Evolutionary conservation across 1,139 yeast genomes (phyloP), one percentile per base, ranked within the genome.

Genomic region (Yamadazyma conglobata): DNA sequence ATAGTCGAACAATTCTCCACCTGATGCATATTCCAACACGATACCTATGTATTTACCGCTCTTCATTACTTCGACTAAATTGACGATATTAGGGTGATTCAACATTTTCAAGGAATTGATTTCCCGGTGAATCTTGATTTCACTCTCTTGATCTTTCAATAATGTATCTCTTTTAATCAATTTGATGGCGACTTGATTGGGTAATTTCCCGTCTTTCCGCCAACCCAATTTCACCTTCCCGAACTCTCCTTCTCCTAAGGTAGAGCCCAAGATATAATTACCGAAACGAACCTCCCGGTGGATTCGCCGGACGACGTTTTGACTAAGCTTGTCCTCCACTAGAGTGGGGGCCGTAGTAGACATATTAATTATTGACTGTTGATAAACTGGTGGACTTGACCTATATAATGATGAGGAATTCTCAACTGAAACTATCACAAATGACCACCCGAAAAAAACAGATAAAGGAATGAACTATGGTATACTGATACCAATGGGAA

Each of bases 221-320:
- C 96, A 89, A 12, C 96, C 97, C n/a, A 91, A 68, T 56, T 89
- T 91, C 39, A 91, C 98, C 58, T 89, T 89, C 37, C 97, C 98
- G 56, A 91, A 91, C 54, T 91, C 97, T 25, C 98, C 98, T 60
- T 89, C 96, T 22, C 98, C 98, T n/a, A 91, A 64, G 2, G 97
- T 89, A 13, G 95, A 81, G 4, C 97, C 97, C 6, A 91, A 70
- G 20, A 85, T 75, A 51, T 89, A 91, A 21, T 85, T 79, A 20
- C 97, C 97, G 52, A 91, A 88, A 25, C 89, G 68, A 37, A 76
- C 79, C 47, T 76, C 80, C 31, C 79, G 56, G 36, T 74, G 79
- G 12, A 41, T 37, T 15, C 43, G 38, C 20, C 38, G 34, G 5
- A 39, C 41, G 21, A 32, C 27, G 21, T 30, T 32, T 11, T 29